Evolutionary conservation across 371 early-diverging fungal species (phyloP), one percentile per base, ranked within the genome.

Genomic region (Apophysomyces trapeziformis): DNA sequence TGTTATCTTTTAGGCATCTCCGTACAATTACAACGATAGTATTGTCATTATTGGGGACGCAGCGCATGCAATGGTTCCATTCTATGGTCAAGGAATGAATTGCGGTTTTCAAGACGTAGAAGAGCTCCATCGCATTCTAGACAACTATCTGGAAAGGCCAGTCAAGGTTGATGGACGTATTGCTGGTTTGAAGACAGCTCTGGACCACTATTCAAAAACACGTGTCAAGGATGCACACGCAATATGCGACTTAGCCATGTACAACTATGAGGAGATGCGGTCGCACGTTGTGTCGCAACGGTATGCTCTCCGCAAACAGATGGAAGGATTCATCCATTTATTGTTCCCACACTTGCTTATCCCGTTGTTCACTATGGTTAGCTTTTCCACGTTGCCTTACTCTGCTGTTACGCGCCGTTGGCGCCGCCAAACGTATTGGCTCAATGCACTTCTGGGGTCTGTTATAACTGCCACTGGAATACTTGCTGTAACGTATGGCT

Each of bases 1-100:
- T n/a, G 0, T 9, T 9, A 11, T 47, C 3, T 11, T 9, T 5
- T 11, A 89, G 90, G 92, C 95, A 61, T 84, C 87, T 46, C 98
- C 97, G 4, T 94, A 96, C 72, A 87, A 96, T 65, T 90, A 91
- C 77, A 78, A 86, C 47, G 85, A 90, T 60, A 85, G 83, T 8
- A 88, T 83, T 0, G 83, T 98, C 13, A 91, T 97, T 39, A 71
- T 99, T 41, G 99, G 99, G 32, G 99, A 99, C 73, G 96, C 99
- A 0, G 96, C 99, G 0, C 99, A 99, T 71, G 93, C 95, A 32
- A 97, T 97, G 96, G 98, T 99, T 0, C 99, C 99, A 6, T 99
- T 99, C 71, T 98, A 93, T 57, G 95, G 93, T 5, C 93, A 96
- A 69, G 99, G 99, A 4, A 96, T 99, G 98, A 99, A 99, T 76